Evolutionary conservation across 352 stramenopile genomes (phyloP).

Genomic region (Phytopythium delawarense): DNA sequence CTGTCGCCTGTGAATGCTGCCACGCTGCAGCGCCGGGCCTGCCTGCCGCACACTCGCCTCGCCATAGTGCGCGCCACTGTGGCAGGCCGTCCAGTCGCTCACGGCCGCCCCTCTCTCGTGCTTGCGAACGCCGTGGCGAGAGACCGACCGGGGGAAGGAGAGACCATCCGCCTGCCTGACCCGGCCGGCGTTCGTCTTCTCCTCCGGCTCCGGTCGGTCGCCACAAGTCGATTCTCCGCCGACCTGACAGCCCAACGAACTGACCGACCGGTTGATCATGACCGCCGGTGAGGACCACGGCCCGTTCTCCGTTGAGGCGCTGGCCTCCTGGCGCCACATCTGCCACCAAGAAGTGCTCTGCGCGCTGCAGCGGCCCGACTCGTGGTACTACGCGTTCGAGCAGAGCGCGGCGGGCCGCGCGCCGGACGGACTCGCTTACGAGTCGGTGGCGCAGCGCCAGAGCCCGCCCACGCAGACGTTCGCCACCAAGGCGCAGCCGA

Average conservation of each 20-base stretch:
- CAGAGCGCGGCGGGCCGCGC: conserved; percentile 19
- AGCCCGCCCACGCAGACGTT: conserved; percentile 21
- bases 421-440: conserved; percentile 16
- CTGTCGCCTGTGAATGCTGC: background rate
- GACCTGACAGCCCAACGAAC: background rate
- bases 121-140: too few relatives aligned
- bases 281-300: background rate
- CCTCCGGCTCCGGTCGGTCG: background rate
- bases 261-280: background rate
- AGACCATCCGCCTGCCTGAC: background rate
- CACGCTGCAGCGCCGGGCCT: background rate
- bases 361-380: conserved; percentile 26
- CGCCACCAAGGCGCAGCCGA: conserved; percentile 14
- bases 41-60: background rate
- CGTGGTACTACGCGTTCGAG: conserved; percentile 38
- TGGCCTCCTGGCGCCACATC: conserved; percentile 26
- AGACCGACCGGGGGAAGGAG: too few relatives aligned
- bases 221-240: background rate
- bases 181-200: too few relatives aligned
- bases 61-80: background rate
- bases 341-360: conserved; percentile 28
- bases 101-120: too few relatives aligned
- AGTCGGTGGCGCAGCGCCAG: conserved; percentile 24
- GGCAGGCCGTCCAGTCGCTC: too few relatives aligned
- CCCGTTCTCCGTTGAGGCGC: conserved; percentile 10